phyloP scores from a whole-genome alignment of 805 yeast genomes.

The Sungouiella blattae region DNA sequence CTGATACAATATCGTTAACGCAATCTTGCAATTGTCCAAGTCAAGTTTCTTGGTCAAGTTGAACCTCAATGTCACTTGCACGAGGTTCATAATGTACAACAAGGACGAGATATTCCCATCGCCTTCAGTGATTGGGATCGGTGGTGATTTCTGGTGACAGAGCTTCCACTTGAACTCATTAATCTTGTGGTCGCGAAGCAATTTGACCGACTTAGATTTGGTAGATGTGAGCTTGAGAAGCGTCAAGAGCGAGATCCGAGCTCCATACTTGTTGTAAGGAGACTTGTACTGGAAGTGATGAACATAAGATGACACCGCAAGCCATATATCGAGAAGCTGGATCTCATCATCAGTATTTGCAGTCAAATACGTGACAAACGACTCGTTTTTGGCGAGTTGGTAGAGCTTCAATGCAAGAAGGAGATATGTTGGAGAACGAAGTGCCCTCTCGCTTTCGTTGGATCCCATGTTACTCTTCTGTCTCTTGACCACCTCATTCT shows the following conservation, averaged over 20 bases:
- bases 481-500: constrained; percentile 1
- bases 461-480: too few relatives aligned
- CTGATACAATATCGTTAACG: constrained; percentile 24
- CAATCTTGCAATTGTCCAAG: constrained; percentile 27
- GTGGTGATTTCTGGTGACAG: constrained; percentile 37
- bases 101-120: constrained; percentile 22
- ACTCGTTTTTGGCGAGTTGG: constrained; percentile 7
- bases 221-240: constrained; percentile 24
- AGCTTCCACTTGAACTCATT: constrained; percentile 42
- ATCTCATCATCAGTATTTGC: neutral
- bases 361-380: constrained; percentile 6
- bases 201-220: constrained; percentile 1
- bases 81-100: constrained; percentile 19
- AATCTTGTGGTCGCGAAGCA: constrained; percentile 10
- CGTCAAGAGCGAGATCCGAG: constrained; percentile 26
- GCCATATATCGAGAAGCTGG: constrained; percentile 25
- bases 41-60: constrained; percentile 36
- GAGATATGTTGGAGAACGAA: constrained; percentile 9
- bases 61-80: constrained; percentile 24
- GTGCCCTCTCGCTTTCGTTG: constrained; percentile 1
- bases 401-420: constrained; percentile 7
- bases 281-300: constrained; percentile 37
- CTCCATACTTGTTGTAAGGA: constrained; percentile 17
- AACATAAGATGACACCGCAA: constrained; percentile 36
- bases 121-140: constrained; percentile 21